A percentile compares a stretch with the other conserved stretches of the same genome.
These are phyloP conservation scores for Bombardia bombarda DNA, from an alignment of 495 filamentous ascomycete species.

Conservation along the genomic window DNA sequence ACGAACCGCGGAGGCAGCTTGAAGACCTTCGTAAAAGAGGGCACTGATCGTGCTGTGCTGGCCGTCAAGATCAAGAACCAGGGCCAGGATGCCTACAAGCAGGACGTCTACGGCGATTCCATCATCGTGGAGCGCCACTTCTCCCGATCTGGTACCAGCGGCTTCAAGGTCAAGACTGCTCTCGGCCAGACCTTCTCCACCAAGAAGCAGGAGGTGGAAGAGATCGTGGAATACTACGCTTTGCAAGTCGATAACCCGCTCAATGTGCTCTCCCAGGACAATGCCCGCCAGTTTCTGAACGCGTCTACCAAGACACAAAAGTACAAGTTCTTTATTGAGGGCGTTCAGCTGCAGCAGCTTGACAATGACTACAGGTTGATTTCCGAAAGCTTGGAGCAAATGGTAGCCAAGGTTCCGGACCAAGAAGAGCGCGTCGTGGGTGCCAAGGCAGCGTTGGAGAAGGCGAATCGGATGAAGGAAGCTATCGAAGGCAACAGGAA, in stretches of 20 bases:
- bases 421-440: constrained; percentile 58
- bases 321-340: constrained; percentile 95
- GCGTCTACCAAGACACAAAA: constrained; percentile 72
- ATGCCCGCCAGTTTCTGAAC: constrained; percentile 88
- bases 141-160: constrained; percentile 61
- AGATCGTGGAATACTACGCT: constrained; percentile 85
- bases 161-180: constrained; percentile 78
- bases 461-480: constrained; percentile 41
- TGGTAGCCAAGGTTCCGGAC: constrained; percentile 36
- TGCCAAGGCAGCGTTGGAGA: constrained; percentile 29
- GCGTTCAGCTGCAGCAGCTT: constrained; percentile 85
- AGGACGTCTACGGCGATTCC: constrained; percentile 72
- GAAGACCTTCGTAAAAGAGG: constrained; percentile 89
- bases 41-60: constrained; percentile 49
- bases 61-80: constrained; percentile 85
- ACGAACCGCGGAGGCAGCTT: constrained; percentile 93
- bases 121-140: constrained; percentile 91
- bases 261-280: constrained; percentile 95
- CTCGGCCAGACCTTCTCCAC: constrained; percentile 65
- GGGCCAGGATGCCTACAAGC: constrained; percentile 74
- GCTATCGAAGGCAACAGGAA: constrained; percentile 49
- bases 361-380: constrained; percentile 86
- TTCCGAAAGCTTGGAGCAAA: constrained; percentile 40
- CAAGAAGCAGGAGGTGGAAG: constrained; percentile 82
- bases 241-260: constrained; percentile 96